Base-by-base conservation (phyloP, 2,329 filamentous ascomycete genomes). In the Apiospora marii region DNA sequence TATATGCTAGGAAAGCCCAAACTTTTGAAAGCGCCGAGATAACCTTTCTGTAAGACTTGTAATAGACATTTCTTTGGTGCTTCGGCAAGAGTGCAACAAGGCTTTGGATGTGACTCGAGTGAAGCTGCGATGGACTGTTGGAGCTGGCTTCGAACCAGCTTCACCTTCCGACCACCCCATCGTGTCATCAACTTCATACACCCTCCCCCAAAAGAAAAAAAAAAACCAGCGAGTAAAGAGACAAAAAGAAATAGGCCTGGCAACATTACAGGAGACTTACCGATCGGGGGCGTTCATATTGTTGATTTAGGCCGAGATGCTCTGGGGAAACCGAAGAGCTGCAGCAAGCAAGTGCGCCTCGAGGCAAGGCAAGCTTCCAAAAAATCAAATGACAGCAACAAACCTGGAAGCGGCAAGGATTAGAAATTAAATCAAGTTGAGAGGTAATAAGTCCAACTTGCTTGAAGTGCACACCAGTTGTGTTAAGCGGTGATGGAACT, bases 251-350 rank as follows among this genome's bases (percentile, higher is more conserved):
- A n/a, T 6, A 10, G 10, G 4, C 8, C 41, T 41, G 8, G 12
- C n/a, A 5, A 7, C 4, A 22, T 30, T 49, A 22, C 19, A 37
- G 68, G 58, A 41, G 6, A 43, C 53, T 37, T n/a, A 73, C 71
- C 71, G 67, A 70, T 72, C 71, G 7, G 71, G 71, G 34, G 71
- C 71, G 68, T 72, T 72, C 71, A 72, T 64, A 34, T 22, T 64
- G 58, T 24, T 22, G 34, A 34, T 14, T 64, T 64, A 64, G 19
- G 58, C 30, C 8, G 58, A 41, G 58, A 22, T 64, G 22, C 22
- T 41, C 34, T 64, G 41, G 22, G 10, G 34, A 10, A 22, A 34
- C 53, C 27, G 5, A 41, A 34, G 58, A n/a, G 34, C 10, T 37
- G 10, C n/a, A 14, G 7, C 16, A 41, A 61, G 27, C 58, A 64